phyloP scores from a whole-genome alignment of 2,329 filamentous ascomycete species.

The Exophiala aquamarina region DNA sequence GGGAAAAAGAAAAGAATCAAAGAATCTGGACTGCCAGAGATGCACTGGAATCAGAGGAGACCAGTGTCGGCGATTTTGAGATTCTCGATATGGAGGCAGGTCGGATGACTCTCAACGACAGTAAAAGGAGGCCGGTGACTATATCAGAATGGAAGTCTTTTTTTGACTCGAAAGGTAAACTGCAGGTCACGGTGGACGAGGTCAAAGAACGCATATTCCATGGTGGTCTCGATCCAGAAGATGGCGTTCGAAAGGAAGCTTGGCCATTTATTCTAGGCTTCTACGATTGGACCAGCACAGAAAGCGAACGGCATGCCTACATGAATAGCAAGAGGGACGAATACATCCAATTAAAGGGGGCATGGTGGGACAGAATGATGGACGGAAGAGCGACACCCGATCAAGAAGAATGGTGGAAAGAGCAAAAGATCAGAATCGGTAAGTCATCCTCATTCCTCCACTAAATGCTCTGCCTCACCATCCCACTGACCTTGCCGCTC shows the following conservation, averaged over 20 bases:
- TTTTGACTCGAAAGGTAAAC: constrained; percentile 73
- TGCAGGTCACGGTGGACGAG: constrained; percentile 82
- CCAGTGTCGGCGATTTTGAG: constrained; percentile 93
- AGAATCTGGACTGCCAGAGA: constrained; percentile 92
- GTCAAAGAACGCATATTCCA: constrained; percentile 98
- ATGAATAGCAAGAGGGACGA: constrained; percentile 86
- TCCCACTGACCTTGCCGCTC: constrained; percentile 43
- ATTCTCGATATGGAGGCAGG: constrained; percentile 77
- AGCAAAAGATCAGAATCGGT: constrained; percentile 93
- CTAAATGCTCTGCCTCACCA: constrained; percentile 43
- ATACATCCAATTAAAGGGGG: constrained; percentile 88
- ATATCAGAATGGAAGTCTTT: constrained; percentile 87
- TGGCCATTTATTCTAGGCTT: constrained; percentile 94
- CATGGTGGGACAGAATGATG: constrained; percentile 93
- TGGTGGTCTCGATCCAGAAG: constrained; percentile 82
- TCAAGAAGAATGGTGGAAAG: constrained; percentile 92
- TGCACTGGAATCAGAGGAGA: constrained; percentile 90
- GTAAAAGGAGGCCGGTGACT: constrained; percentile 69
- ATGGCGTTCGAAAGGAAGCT: constrained; percentile 91
- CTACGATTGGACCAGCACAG: constrained; percentile 87
- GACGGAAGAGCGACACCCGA: constrained; percentile 78
- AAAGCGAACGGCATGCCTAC: constrained; percentile 78
- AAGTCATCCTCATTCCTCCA: constrained; percentile 42
- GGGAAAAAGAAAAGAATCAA: constrained; percentile 80
- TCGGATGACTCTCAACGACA: constrained; percentile 71